Base-by-base conservation (phyloP, 345 rosid species). In the Salix brachista region DNA sequence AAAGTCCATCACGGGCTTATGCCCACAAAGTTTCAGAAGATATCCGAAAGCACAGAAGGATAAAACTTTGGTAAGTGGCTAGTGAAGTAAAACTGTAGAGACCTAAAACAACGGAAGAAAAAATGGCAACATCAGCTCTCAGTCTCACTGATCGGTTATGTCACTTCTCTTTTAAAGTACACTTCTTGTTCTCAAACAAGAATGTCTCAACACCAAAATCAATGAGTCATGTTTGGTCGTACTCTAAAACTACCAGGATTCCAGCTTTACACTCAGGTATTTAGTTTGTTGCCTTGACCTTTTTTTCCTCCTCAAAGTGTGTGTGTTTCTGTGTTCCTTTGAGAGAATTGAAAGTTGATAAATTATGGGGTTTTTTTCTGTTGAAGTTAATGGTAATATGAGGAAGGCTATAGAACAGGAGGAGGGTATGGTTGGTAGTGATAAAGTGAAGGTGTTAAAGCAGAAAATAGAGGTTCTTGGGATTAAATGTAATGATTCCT, bases 391-490 rank as follows among this genome's bases (percentile, higher is more conserved):
- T 48, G 37, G 10, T 30, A 1, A 12, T 19, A 6, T 14, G 7
- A 30, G 19, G 58, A 1, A 54, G 39, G 6, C 21, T 30, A 4
- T 36, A 62, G 71, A 66, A 44, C 37, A 39, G 32, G 68, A 17
- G 34, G 42, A 30, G n/a, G 69, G 42, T 12, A 14, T 13, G 3
- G 30, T 5, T 56, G 81, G 61, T 42, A 34, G 44, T 19, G 50
- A 73, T 21, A 81, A 78, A 80, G 28, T 83, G 23, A 26, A 23
- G 68, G 70, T 56, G 50, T 28, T 82, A 66, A 75, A 80, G 83
- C 76, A 66, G 69, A 82, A 85, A 74, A 66, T 87, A 73, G 71
- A 61, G 78, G 44, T 70, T 65, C 74, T 76, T 65, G 84, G 85
- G n/a, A 87, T 87, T 67, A 64, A 78, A 17, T 58, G 73, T 12